Evolutionary conservation across 768 basidiomycete genomes (phyloP), one percentile per base, ranked within the genome.

Genomic region (Kondoa subrosea): DNA sequence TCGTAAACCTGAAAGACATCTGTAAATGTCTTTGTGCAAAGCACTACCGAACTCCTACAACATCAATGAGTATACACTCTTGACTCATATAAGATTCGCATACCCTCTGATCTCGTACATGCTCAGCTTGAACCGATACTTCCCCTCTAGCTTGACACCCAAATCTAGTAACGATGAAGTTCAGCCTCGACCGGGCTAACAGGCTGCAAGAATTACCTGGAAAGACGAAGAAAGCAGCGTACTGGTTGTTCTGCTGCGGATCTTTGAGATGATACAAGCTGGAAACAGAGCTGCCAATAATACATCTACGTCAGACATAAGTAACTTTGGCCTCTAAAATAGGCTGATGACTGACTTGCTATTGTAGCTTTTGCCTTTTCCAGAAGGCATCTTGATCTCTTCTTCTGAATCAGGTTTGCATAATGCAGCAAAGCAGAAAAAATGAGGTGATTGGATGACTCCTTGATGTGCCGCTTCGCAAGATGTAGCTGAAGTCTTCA

Each of bases 351-450:
- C 21, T 27, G 61, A 2, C 67, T 67, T n/a, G 56, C 66, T 34
- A 30, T 34, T 30, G 34, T 61, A 16, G 30, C 59, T 26, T 59
- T 64, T 3, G 57, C 68, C 25, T 60, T 61, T 16, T 57, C 40
- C 2, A 27, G 60, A 17, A 34, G 34, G 66, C 56, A 50, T n/a
- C 40, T 50, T 34, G 1, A 69, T 16, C 33, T 69, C 69, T 27
- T 69, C 67, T 8, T 69, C 58, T 14, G 56, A 59, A n/a, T 64
- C 66, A 27, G 67, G 30, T 27, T 34, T 34, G 31, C 69, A 69
- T 2, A 69, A 61, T 1, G 65, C 59, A n/a, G 69, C 69, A 56
- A 69, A 67, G 59, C 69, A 69, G 30, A 69, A 69, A 3, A 69
- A 50, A 29, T 69, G 62, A 15, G 69, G 69, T 17, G 66, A 67